A percentile compares a stretch with the other conserved stretches of the same genome.
phyloP scores from a whole-genome alignment of 2,329 filamentous ascomycete species.

The Fusarium sp. region DNA sequence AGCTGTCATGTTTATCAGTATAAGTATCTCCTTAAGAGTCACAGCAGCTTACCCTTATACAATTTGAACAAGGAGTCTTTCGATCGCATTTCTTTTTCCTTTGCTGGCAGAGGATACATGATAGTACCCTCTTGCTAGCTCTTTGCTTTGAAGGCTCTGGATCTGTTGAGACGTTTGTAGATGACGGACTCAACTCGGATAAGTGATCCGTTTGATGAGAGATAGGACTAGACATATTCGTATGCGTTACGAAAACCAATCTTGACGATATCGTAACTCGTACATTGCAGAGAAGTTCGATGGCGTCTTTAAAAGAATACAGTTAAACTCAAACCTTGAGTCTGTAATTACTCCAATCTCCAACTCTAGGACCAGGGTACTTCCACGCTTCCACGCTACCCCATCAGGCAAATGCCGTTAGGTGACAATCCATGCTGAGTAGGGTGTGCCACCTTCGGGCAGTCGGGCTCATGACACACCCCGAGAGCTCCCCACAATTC shows the following conservation, averaged over 20 bases:
- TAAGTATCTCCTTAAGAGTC: not conserved
- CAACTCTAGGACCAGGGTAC: not conserved
- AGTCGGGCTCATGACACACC: conserved; percentile 35
- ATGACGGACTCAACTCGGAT: conserved; percentile 16
- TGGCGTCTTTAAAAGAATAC: conserved; percentile 26
- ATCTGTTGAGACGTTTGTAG: conserved; percentile 19
- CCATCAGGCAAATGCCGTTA: conserved; percentile 4
- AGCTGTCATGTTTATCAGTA: conserved; percentile 29
- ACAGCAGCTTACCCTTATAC: conserved; percentile 42
- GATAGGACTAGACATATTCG: conserved; percentile 30
- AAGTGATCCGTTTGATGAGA: conserved; percentile 11
- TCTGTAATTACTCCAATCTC: not conserved
- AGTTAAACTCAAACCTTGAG: not conserved
- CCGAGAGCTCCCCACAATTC: conserved; percentile 36
- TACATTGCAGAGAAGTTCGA: not conserved
- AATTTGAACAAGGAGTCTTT: conserved; percentile 50
- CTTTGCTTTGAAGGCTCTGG: conserved; percentile 34
- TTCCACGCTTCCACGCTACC: not conserved
- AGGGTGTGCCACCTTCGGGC: conserved; percentile 34
- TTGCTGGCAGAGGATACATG: conserved; percentile 51
- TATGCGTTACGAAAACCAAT: not conserved
- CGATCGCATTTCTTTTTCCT: conserved; percentile 54
- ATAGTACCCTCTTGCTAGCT: conserved; percentile 34
- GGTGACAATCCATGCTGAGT: conserved; percentile 17
- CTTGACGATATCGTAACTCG: not conserved